Percentiles rank a stretch among this genome's conserved stretches.
Conservation (phyloP, 495 filamentous ascomycete species). For the Neurospora sp. region DNA sequence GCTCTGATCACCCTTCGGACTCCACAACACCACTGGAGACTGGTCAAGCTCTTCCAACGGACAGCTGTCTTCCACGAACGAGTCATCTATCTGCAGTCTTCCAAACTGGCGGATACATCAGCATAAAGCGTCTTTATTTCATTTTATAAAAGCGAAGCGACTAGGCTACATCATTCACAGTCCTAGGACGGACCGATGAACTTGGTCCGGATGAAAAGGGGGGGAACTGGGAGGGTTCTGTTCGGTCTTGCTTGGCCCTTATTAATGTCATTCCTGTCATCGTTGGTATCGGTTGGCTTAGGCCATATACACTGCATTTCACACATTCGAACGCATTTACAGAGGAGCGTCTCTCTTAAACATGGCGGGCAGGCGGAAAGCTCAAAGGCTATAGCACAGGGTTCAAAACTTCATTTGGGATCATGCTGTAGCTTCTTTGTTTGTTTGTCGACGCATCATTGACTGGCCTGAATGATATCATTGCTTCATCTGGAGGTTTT, state of each 20-base stretch:
- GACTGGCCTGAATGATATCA: slow-evolving; percentile 13
- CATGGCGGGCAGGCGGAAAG: slow-evolving; percentile 2
- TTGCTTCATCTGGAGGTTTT: background rate
- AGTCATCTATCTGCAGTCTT: background rate
- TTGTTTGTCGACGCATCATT: slow-evolving; percentile 1
- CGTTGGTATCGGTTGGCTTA: slow-evolving; percentile 1
- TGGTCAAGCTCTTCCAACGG: background rate
- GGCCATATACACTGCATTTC: slow-evolving; percentile 4
- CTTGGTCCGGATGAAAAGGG: background rate
- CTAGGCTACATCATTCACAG: background rate
- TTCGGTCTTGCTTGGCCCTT: background rate
- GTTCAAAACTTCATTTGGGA: background rate
- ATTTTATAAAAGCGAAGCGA: background rate
- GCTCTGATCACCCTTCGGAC: background rate
- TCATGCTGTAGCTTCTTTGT: slow-evolving; percentile 1
- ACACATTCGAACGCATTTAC: slow-evolving; percentile 13
- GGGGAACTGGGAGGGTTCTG: background rate
- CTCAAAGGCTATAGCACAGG: slow-evolving; percentile 1
- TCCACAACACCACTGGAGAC: background rate
- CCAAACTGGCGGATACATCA: background rate
- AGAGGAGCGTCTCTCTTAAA: slow-evolving; percentile 10
- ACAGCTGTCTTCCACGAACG: background rate
- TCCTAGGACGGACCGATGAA: background rate
- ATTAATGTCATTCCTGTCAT: background rate
- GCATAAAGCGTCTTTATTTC: background rate